phyloP scores from a whole-genome alignment of 441 rosid genomes.

The Capsella rubella region DNA sequence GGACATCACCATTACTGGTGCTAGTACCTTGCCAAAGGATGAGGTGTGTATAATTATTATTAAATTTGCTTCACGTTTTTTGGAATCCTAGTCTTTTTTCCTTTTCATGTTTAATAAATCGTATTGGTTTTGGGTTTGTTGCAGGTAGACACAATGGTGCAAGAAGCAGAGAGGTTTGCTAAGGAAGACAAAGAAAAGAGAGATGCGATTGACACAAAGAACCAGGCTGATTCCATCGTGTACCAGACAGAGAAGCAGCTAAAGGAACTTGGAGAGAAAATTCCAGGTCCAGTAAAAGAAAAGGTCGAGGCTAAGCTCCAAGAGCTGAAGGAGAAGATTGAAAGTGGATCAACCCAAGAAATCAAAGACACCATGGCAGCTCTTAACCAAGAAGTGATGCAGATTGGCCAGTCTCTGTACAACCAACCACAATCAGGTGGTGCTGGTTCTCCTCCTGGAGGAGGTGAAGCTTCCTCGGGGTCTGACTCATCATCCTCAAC shows the following conservation, averaged over 20 bases:
- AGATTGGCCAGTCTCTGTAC: slow-evolving; percentile 82
- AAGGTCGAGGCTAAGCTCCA: slow-evolving; percentile 74
- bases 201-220: slow-evolving; percentile 85
- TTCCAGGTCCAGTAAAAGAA: slow-evolving; percentile 71
- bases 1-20: slow-evolving; percentile 96
- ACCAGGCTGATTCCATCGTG: slow-evolving; percentile 69
- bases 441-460: slow-evolving; percentile 46
- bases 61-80: neutral
- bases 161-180: slow-evolving; percentile 79
- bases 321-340: slow-evolving; percentile 73
- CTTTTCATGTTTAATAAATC: neutral
- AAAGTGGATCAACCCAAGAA: slow-evolving; percentile 64
- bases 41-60: slow-evolving; percentile 55
- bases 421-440: slow-evolving; percentile 56
- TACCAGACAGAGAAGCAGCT: slow-evolving; percentile 82
- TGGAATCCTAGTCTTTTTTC: neutral
- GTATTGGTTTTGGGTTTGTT: slow-evolving; percentile 16
- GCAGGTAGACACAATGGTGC: slow-evolving; percentile 79
- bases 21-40: slow-evolving; percentile 83
- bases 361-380: slow-evolving; percentile 85
- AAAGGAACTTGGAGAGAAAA: slow-evolving; percentile 81
- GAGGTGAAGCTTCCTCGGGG: slow-evolving; percentile 49
- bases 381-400: slow-evolving; percentile 85
- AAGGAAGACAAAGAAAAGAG: slow-evolving; percentile 87
- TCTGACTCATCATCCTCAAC: slow-evolving; percentile 53